phyloP scores from a whole-genome alignment of 2,329 filamentous ascomycete genomes.

The Penicillium carneum region DNA sequence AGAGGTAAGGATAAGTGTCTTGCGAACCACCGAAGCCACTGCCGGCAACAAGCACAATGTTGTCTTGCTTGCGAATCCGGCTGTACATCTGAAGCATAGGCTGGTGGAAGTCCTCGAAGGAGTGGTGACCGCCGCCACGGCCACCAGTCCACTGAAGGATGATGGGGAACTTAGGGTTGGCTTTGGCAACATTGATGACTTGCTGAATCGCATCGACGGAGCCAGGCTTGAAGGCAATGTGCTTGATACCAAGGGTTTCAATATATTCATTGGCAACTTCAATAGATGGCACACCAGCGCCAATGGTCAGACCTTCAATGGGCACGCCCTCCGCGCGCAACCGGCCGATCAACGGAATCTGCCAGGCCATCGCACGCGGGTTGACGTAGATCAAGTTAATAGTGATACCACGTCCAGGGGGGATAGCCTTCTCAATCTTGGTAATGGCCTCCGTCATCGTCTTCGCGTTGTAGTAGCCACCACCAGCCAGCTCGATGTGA shows the following conservation, averaged over 20 bases:
- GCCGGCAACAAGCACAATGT: constrained; percentile 87
- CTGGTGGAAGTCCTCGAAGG: constrained; percentile 92
- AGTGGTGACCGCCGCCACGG: constrained; percentile 91
- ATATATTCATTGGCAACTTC: constrained; percentile 95
- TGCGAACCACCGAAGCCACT: constrained; percentile 90
- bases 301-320: constrained; percentile 90
- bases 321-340: constrained; percentile 81
- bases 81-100: constrained; percentile 90
- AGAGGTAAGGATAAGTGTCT: constrained; percentile 91
- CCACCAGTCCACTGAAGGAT: constrained; percentile 95
- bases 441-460: constrained; percentile 81
- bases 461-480: constrained; percentile 70
- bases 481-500: constrained; percentile 59
- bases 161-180: constrained; percentile 92
- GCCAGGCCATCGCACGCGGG: constrained; percentile 61
- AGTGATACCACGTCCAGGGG: constrained; percentile 66
- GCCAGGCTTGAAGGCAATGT: constrained; percentile 93
- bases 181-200: constrained; percentile 90
- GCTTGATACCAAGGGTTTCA: constrained; percentile 87
- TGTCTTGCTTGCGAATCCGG: constrained; percentile 81
- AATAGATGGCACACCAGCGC: constrained; percentile 90
- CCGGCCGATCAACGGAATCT: constrained; percentile 59
- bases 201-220: constrained; percentile 86
- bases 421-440: constrained; percentile 85
- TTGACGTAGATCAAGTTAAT: constrained; percentile 64